Evolutionary conservation across 148 eudicot genomes (phyloP).

Genomic region (Mesembryanthemum crystallinum): DNA sequence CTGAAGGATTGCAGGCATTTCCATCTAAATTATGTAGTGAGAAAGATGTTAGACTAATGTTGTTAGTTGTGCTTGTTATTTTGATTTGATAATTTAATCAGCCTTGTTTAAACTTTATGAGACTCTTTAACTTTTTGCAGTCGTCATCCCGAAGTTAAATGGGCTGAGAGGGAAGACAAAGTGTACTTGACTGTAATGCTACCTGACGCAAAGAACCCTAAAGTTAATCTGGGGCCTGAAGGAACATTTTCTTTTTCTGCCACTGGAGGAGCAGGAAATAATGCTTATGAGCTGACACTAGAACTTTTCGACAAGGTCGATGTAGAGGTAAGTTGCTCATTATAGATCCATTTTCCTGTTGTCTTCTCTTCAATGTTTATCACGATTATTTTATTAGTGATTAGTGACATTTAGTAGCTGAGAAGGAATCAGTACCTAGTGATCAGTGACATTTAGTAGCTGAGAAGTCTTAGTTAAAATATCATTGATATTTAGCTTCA

Average conservation of each 20-base stretch:
- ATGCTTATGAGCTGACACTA: constrained; percentile 63
- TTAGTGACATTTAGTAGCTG: too few species aligned
- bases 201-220: constrained; percentile 82
- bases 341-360: background rate
- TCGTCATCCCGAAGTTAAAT: constrained; percentile 92
- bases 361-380: background rate
- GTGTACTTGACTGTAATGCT: constrained; percentile 70
- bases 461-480: too few species aligned
- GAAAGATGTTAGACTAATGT: background rate
- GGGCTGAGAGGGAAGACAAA: constrained; percentile 92
- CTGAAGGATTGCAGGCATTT: background rate
- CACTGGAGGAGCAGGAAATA: constrained; percentile 58
- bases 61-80: background rate
- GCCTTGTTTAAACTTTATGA: background rate
- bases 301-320: constrained; percentile 81
- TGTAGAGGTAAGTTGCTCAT: constrained; percentile 58
- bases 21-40: background rate
- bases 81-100: background rate
- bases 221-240: constrained; percentile 78
- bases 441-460: background rate
- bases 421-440: background rate
- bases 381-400: background rate
- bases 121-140: constrained; percentile 32
- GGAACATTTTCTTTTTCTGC: constrained; percentile 79
- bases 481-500: background rate